Conservation (phyloP, 352 stramenopile species). For the Globisporangium spiculum region DNA sequence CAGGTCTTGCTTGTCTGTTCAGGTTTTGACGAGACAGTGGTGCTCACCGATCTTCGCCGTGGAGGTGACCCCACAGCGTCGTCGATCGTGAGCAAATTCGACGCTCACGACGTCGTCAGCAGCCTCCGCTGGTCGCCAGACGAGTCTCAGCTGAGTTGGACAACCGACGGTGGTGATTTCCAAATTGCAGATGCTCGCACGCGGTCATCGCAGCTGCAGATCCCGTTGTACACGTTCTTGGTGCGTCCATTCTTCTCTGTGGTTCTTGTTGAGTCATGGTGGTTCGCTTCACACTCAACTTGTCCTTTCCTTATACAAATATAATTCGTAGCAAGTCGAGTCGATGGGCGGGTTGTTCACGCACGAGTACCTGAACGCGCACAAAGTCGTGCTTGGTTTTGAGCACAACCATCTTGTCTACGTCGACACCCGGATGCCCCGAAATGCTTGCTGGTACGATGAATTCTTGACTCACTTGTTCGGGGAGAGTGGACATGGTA, state of each 20-base stretch:
- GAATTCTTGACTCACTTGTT: not conserved
- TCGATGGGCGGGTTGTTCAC: constrained; percentile 59
- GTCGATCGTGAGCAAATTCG: constrained; percentile 51
- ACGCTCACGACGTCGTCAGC: constrained; percentile 77
- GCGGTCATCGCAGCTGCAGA: constrained; percentile 32
- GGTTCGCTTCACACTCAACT: not conserved
- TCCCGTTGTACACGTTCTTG: constrained; percentile 31
- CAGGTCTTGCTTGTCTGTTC: not conserved
- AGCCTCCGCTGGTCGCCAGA: constrained; percentile 67
- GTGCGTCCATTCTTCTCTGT: constrained; percentile 13
- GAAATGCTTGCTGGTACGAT: constrained; percentile 42
- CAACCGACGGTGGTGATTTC: constrained; percentile 75
- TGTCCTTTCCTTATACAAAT: not conserved
- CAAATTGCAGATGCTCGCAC: constrained; percentile 56
- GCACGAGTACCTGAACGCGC: constrained; percentile 61
- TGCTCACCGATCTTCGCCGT: constrained; percentile 59
- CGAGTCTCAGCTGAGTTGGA: constrained; percentile 65
- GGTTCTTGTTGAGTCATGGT: not conserved
- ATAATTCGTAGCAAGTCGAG: constrained; percentile 28
- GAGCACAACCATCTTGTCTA: constrained; percentile 57
- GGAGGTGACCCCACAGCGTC: constrained; percentile 33
- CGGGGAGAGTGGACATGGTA: not conserved
- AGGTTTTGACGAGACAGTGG: constrained; percentile 80
- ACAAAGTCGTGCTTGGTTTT: constrained; percentile 65
- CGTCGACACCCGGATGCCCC: constrained; percentile 62